These are phyloP conservation scores for Sphagnum fallax DNA, from an alignment of 228 moss, liverwort and hornwort species.

Conservation along the genomic window DNA sequence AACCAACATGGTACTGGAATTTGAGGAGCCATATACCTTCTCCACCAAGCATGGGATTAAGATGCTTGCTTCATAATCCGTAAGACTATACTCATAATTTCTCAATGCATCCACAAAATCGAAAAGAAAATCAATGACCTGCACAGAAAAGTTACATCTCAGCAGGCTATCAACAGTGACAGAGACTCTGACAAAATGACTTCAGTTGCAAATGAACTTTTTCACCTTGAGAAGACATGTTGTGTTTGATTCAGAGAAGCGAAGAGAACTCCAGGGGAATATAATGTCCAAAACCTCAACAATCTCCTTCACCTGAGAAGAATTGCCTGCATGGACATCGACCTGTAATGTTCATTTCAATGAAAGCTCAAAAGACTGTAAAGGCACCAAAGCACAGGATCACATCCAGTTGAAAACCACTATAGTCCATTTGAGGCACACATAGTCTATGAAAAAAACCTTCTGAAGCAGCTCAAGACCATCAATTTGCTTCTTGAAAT, in stretches of 20 bases:
- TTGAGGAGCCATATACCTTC: constrained; percentile 33
- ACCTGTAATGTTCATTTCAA: background rate
- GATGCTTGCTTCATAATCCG: constrained; percentile 77
- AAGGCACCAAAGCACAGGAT: background rate
- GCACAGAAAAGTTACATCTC: background rate
- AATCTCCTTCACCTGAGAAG: constrained; percentile 61
- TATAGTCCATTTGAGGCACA: background rate
- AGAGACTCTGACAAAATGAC: background rate
- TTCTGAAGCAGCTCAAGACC: constrained; percentile 86
- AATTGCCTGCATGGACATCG: constrained; percentile 32
- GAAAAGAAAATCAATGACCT: constrained; percentile 86
- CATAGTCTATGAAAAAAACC: constrained; percentile 12
- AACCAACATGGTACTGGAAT: background rate
- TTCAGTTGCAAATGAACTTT: no score
- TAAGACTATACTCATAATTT: constrained; percentile 78
- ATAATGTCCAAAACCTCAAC: constrained; percentile 79
- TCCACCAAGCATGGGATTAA: constrained; percentile 94
- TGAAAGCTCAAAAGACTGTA: background rate
- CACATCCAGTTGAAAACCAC: background rate
- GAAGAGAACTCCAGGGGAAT: constrained; percentile 71
- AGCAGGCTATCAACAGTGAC: background rate
- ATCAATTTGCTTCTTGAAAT: constrained; percentile 90
- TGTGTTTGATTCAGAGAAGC: constrained; percentile 91
- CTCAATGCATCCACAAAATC: constrained; percentile 74
- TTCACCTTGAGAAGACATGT: constrained; percentile 77